Evolutionary conservation across 2,329 filamentous ascomycete species (phyloP), one percentile per base, ranked within the genome.

Genomic region (Torrubiellomyces zombiae): DNA sequence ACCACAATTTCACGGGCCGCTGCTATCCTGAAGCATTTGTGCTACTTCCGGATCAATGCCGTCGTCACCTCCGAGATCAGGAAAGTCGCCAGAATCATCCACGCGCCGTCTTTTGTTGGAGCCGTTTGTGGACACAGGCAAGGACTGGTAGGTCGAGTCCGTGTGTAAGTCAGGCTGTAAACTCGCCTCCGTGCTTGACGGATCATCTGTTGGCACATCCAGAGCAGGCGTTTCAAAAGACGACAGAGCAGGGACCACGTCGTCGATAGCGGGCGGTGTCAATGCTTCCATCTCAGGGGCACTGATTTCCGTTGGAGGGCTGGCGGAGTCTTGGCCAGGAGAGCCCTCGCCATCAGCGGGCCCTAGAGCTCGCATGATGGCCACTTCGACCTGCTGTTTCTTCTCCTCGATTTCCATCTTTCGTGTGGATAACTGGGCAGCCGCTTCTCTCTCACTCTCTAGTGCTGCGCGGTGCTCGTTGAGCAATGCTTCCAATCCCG

Each of bases 381-480:
- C 75, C 36, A 86, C 71, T 49, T 98, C 89, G 6, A 98, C 83
- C 23, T 89, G 77, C 26, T 75, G 72, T 50, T 91, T 92, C 53
- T 81, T 85, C 11, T 62, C 56, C 38, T 94, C 85, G 10, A 83
- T 80, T 28, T 73, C 70, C 3, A 57, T 51, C 38, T 77, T 81
- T 28, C 75, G 72, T n/a, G 57, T 59, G 4, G 60, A 53, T 12
- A 95, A 51, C 10, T 77, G 65, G 6, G 60, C 46, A n/a, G 72
- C 56, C 18, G 75, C 62, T 4, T 60, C 52, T 39, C 82, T 70
- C 29, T 98, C 86, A 10, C 63, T 61, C 2, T 64, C 60, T 4
- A 94, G 55, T 18, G 75, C 73, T 3, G 61, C 54, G 24, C 74
- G 73, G 47, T 86, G 83, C 14, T 67, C 65, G 27, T 76, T 70